Evolutionary conservation across 441 rosid species (phyloP).

Genomic region (Adansonia rubrostipa): DNA sequence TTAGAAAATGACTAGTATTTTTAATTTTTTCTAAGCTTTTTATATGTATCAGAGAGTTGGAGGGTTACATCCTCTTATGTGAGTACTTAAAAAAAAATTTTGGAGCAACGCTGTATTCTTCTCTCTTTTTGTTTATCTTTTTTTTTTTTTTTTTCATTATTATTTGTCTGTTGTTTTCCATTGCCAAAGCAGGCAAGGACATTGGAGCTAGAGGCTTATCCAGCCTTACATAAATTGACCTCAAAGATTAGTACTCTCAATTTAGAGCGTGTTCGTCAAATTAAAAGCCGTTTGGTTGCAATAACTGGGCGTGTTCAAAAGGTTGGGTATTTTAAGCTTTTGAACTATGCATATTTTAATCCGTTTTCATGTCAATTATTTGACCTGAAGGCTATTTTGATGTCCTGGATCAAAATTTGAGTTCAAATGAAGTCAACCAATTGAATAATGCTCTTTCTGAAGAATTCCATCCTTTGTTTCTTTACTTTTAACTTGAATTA

Average conservation of each 20-base stretch:
- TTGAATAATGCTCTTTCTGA: conserved; percentile 2
- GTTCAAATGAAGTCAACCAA: neutral
- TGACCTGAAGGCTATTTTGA: neutral
- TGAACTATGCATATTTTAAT: neutral
- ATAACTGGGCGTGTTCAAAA: neutral
- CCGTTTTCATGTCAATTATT: neutral
- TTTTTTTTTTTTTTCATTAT: no score
- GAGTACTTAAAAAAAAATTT: no score
- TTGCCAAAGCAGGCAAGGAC: conserved; percentile 56
- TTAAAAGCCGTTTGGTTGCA: conserved; percentile 88
- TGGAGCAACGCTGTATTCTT: no score
- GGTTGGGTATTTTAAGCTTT: conserved; percentile 43
- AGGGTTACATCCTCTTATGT: no score
- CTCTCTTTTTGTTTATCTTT: no score
- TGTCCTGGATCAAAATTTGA: neutral
- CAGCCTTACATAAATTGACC: conserved; percentile 87
- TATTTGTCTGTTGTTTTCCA: conserved; percentile 1
- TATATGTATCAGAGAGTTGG: no score
- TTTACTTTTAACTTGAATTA: neutral
- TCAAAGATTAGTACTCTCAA: conserved; percentile 93
- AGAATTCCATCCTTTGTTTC: neutral
- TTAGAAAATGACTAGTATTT: conserved; percentile 64
- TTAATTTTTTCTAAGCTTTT: no score
- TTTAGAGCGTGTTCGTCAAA: conserved; percentile 85
- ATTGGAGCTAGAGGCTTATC: conserved; percentile 87